Base-by-base conservation (phyloP, 2,329 filamentous ascomycete genomes). In the Aspergillus novoparasiticus region DNA sequence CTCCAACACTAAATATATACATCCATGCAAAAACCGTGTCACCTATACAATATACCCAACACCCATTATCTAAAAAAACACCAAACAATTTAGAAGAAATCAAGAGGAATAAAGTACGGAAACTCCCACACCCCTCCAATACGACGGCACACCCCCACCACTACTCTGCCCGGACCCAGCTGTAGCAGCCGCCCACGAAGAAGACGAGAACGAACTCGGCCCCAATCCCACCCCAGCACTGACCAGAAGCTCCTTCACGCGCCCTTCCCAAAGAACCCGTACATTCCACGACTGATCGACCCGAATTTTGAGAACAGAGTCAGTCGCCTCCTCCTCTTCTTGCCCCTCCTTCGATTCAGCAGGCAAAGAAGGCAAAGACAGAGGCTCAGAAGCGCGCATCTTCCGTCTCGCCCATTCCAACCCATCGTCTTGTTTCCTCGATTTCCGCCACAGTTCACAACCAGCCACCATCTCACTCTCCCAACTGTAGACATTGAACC, bases 401-500 rank as follows among this genome's bases (percentile, higher is more conserved):
- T 74, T 78, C 55, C 66, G 67, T 76, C 78, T 65, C 74, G 75
- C 73, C 76, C 76, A 72, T 81, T 82, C 59, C 67, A 79, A 59
- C 72, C 78, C 70, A 81, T 84, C 63, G 78, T 76, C 67, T 74
- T 79, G 36, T 57, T 66, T 50, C 59, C 65, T 71, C 87, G 90
- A 60, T 41, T 64, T 57, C 72, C 92, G 89, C 94, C 95, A 99
- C 50, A 98, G 82, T 80, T 99, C 95, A 81, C 93, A 92, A 16
- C 95, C 95, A 28, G 98, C 86, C 30, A 93, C 90, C 83, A 97
- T 90, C 63, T 95, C 91, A 74, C 93, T 97, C 81, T 99, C 95
- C 81, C 97, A 99, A 75, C 93, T 97, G 80, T 97, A 98, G 57
- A 97, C 91, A 73, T 99, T 99, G 80, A 99, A 99, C 74, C 96